These are phyloP conservation scores for Termitomyces heimii DNA, from an alignment of 768 basidiomycete genomes.

Conservation along the genomic window DNA sequence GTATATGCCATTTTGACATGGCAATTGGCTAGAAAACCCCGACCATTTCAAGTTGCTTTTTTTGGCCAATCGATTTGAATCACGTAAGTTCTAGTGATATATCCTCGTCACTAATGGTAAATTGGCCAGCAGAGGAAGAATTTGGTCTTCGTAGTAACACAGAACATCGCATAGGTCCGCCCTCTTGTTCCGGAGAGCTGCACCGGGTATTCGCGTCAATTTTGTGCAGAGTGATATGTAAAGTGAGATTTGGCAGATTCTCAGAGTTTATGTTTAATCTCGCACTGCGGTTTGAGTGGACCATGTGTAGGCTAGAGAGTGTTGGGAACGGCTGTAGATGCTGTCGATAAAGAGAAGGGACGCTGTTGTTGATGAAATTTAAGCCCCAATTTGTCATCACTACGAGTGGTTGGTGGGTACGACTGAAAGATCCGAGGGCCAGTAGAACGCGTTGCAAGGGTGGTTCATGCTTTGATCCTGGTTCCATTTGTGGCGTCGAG, in stretches of 20 bases:
- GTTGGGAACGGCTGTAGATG: constrained; percentile 35
- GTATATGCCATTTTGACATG: not conserved
- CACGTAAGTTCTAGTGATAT: not conserved
- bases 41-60: not conserved
- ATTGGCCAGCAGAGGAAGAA: not conserved
- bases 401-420: constrained; percentile 42
- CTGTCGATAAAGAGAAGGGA: constrained; percentile 35
- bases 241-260: constrained; percentile 9
- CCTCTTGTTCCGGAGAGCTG: not conserved
- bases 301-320: not conserved
- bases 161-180: not conserved
- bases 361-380: constrained; percentile 1
- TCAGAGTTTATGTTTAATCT: not conserved
- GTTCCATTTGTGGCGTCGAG: not conserved
- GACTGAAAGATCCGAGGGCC: constrained; percentile 43
- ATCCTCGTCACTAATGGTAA: constrained; percentile 2
- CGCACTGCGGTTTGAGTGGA: not conserved
- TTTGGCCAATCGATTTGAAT: not conserved
- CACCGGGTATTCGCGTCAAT: not conserved
- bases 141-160: constrained; percentile 3
- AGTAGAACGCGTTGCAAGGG: constrained; percentile 41
- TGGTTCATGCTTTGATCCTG: constrained; percentile 8
- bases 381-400: constrained; percentile 64
- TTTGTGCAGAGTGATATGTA: constrained; percentile 13
- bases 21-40: no score